Percentiles rank a stretch among this genome's conserved stretches.
phyloP scores from a whole-genome alignment of 306 rosid genomes.

The Cotoneaster glaucophyllus region DNA sequence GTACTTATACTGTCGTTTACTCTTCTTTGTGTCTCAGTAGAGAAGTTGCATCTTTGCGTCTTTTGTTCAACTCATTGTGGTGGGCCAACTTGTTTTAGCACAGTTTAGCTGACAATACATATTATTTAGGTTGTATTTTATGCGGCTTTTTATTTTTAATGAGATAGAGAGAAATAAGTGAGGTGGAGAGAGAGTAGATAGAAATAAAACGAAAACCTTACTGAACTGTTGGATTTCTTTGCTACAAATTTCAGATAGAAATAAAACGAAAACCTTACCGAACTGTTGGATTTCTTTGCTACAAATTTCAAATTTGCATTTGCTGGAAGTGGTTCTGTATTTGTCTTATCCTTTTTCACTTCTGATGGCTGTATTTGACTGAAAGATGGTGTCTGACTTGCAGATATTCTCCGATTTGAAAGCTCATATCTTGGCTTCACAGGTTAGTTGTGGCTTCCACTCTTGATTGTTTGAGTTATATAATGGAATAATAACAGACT shows the following conservation, averaged over 20 bases:
- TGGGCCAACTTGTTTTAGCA: not conserved
- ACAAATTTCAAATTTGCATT: not conserved
- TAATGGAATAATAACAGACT: not conserved
- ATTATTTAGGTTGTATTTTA: not conserved
- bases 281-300: not conserved
- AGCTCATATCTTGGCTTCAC: constrained; percentile 45
- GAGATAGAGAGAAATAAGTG: not conserved
- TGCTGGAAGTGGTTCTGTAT: not conserved
- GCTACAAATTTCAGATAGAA: not conserved
- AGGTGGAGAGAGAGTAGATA: not conserved
- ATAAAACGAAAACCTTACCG: not conserved
- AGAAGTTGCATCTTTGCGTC: not conserved
- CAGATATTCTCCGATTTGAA: constrained; percentile 58
- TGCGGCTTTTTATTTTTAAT: not conserved
- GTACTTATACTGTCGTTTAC: not conserved
- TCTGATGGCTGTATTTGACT: not conserved
- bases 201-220: not conserved
- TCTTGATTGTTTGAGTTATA: not conserved
- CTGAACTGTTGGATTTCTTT: not conserved
- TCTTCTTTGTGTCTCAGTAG: not conserved
- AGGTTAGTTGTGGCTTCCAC: constrained; percentile 30
- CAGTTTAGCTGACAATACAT: not conserved
- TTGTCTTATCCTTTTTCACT: not conserved
- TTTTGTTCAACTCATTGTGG: not conserved
- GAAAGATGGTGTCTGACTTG: constrained; percentile 9